These are phyloP conservation scores for Cryptococcus maquisensis DNA, from an alignment of 1,284 basidiomycete genomes.

Conservation along the genomic window DNA sequence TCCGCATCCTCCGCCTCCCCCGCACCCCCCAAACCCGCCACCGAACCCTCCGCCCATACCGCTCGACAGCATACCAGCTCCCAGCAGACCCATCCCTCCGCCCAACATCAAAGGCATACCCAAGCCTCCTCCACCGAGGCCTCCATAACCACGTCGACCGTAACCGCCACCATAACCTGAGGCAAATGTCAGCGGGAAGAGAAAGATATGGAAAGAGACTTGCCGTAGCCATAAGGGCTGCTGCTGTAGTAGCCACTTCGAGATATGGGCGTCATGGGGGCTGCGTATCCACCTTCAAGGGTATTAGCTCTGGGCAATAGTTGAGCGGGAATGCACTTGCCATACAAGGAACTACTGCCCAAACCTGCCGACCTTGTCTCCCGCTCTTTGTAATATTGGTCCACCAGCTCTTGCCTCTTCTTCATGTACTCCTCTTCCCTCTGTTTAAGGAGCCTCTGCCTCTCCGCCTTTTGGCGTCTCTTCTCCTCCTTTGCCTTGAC, in stretches of 20 bases:
- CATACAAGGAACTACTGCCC: not conserved
- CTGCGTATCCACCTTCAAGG: slow-evolving; percentile 21
- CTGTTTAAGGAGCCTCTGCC: slow-evolving; percentile 19
- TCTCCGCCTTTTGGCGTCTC: slow-evolving; percentile 18
- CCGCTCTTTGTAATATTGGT: slow-evolving; percentile 32
- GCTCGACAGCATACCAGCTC: slow-evolving; percentile 27
- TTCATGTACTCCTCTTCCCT: slow-evolving; percentile 23
- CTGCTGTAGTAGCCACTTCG: slow-evolving; percentile 21
- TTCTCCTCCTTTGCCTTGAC: slow-evolving; percentile 28
- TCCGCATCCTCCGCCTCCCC: no score
- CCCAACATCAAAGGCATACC: slow-evolving; percentile 24
- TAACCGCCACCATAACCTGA: slow-evolving; percentile 26
- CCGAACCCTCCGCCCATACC: not conserved
- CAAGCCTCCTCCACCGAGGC: slow-evolving; percentile 16
- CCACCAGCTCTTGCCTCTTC: slow-evolving; percentile 33
- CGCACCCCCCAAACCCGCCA: no score
- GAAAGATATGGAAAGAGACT: not conserved
- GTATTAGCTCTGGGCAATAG: slow-evolving; percentile 23
- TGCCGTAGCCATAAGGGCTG: slow-evolving; percentile 35
- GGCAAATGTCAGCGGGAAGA: not conserved
- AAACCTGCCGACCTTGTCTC: slow-evolving; percentile 17
- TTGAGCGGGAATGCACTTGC: slow-evolving; percentile 8
- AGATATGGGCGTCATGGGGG: slow-evolving; percentile 26
- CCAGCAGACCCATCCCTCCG: slow-evolving; percentile 28
- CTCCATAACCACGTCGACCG: slow-evolving; percentile 15